Base-by-base conservation (phyloP, 495 filamentous ascomycete genomes). In the Tetracladium setigerum region DNA sequence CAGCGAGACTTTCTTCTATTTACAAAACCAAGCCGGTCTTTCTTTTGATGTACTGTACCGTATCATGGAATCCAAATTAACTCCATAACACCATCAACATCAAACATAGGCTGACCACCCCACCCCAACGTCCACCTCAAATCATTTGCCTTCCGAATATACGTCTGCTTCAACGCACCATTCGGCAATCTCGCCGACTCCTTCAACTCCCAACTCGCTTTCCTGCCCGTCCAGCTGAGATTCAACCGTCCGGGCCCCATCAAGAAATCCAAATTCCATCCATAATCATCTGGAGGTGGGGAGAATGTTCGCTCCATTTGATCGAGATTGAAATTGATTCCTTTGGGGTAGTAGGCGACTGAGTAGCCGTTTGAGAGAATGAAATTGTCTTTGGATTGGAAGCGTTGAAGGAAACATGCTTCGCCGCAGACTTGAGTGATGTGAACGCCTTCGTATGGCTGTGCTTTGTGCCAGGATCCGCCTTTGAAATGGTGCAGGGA, bases 191-290 rank as follows among this genome's bases (percentile, higher is more conserved):
- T 38, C 0, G 5, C 57, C 5, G 66, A 65, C 50, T 78, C 72
- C 44, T 67, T 64, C 47, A 78, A 55, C 43, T 78, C 74, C 73
- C 73, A 78, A 17, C 68, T 63, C 2, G 72, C 67, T 62, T 78
- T 78, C 35, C 68, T 59, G 0, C 73, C 74, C 4, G 67, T 74
- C 57, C 62, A 59, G 35, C 67, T 52, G 36, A 78, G 63, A 27
- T 62, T 63, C 18, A 55, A 58, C 14, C 74, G 62, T 49, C 72
- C 72, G 10, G 74, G 74, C 6, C 73, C 73, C 17, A 72, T 58
- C 38, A 64, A 66, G 47, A 71, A 74, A 49, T 78, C 74, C 24
- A 75, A 36, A 56, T 77, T 72, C 47, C 70, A 72, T 30, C 73
- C 73, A 52, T 67, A 49, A 38, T 59, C 56, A 17, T 55, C 47